Evolutionary conservation across 805 yeast genomes (phyloP).

Genomic region (Zygoascus flipseniorum): DNA sequence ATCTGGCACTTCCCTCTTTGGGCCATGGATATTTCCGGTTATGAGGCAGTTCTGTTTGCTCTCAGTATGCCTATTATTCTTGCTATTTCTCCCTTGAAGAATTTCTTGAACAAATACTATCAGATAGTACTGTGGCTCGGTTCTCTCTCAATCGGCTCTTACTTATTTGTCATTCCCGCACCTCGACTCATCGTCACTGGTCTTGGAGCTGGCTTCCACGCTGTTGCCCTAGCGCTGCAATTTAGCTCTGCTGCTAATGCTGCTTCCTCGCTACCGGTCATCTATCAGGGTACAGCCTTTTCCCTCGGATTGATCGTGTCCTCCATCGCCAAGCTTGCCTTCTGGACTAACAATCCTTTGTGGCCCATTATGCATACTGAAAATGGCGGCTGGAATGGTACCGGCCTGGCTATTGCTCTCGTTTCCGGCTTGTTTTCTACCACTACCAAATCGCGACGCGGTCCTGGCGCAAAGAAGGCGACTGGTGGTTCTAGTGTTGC

Average conservation of each 20-base stretch:
- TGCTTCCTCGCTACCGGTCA: conserved; percentile 14
- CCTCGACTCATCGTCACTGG: conserved; percentile 56
- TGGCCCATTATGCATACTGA: conserved; percentile 89
- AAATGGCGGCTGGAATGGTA: conserved; percentile 79
- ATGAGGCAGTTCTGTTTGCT: conserved; percentile 62
- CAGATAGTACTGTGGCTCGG: conserved; percentile 47
- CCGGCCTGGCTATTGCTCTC: conserved; percentile 59
- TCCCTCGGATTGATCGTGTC: conserved; percentile 66
- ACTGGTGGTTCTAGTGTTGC: conserved; percentile 22
- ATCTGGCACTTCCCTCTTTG: conserved; percentile 97
- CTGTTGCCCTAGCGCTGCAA: conserved; percentile 51
- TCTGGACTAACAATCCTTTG: conserved; percentile 81
- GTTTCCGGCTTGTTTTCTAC: conserved; percentile 53
- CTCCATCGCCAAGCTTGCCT: conserved; percentile 64
- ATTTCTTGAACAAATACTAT: conserved; percentile 37
- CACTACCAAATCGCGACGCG: neutral
- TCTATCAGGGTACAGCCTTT: conserved; percentile 47
- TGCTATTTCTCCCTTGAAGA: conserved; percentile 36
- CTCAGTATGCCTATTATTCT: conserved; percentile 49
- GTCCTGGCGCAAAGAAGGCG: neutral
- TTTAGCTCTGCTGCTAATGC: conserved; percentile 24
- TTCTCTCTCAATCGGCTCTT: conserved; percentile 68
- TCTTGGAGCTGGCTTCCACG: conserved; percentile 56
- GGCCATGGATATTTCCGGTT: conserved; percentile 97
- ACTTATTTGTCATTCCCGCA: conserved; percentile 58